Evolutionary conservation across 2,329 filamentous ascomycete species (phyloP), one percentile per base, ranked within the genome.

Genomic region (Amylocarpus encephaloides): DNA sequence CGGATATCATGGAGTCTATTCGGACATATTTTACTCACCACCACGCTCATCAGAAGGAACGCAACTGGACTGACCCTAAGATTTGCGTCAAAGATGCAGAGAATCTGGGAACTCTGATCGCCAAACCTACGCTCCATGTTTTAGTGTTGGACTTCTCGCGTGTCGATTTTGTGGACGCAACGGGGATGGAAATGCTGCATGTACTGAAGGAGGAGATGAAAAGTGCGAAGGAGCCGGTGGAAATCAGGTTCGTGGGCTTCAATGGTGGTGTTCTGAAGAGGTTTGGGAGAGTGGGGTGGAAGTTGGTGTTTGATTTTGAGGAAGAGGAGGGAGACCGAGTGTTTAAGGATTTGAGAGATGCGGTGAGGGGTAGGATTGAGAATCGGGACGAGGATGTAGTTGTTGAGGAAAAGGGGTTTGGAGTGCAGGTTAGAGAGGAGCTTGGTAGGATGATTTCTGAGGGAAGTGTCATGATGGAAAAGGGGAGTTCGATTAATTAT

Each of bases 221-320:
- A 18, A 43, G 29, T 7, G 52, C 45, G 15, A 50, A 48, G 15
- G 18, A 35, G 10, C 43, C 42, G 1, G 16, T 56, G 3, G 47
- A 54, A 33, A 39, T 57, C 12, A 40, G 51, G n/a, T 53, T 57
- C 16, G 55, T 48, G 2, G 48, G 55, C 1, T 12, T 59, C 36
- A 50, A 43, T 29, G 35, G 50, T 1, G 3, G 26, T 33, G 22
- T 57, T 1, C 39, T 19, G 12, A 41, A 32, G 12, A 52, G 35
- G n/a, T 45, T 59, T 26, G 36, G 53, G 43, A 49, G 51, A 11
- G 51, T 50, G 2, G 55, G 49, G 1, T 59, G 55, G 55, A 26
- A 29, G 7, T 48, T 58, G 6, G 32, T 51, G n/a, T 32, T 43
- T 46, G 34, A 13, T 36, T 34, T 19, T 18, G 44, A 32, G 33